A percentile compares a stretch with the other conserved stretches of the same genome.
These are phyloP conservation scores for Botrytis fragariae DNA, from an alignment of 2,329 filamentous ascomycete genomes.

Conservation along the genomic window DNA sequence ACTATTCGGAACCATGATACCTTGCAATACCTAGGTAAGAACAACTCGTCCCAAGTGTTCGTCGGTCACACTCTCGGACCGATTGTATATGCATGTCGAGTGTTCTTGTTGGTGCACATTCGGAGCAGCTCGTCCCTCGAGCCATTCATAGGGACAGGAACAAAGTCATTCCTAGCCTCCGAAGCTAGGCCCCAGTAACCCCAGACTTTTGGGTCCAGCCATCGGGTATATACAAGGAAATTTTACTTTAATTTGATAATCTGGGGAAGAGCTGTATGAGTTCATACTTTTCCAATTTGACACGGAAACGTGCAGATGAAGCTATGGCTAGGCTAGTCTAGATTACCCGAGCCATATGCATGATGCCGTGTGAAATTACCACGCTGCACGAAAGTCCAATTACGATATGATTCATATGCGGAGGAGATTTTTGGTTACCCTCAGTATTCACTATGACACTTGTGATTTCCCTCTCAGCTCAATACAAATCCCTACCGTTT, in stretches of 20 bases:
- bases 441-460: neutral
- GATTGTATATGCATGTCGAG: conserved; percentile 12
- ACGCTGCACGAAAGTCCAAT: neutral
- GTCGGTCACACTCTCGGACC: conserved; percentile 17
- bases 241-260: conserved; percentile 5
- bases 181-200: neutral
- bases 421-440: neutral
- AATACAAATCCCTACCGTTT: neutral
- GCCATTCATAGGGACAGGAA: neutral
- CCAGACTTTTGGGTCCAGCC: conserved; percentile 1
- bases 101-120: neutral
- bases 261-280: conserved; percentile 2
- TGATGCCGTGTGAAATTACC: conserved; percentile 15
- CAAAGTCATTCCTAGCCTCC: neutral
- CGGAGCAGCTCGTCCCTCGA: neutral
- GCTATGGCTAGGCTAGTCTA: conserved; percentile 12
- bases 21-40: neutral
- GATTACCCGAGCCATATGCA: conserved; percentile 11
- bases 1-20: neutral
- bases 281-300: neutral
- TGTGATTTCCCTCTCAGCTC: neutral
- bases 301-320: neutral
- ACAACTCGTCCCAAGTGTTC: neutral
- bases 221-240: neutral
- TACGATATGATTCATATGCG: neutral